phyloP scores from a whole-genome alignment of 2,329 filamentous ascomycete genomes.

The Beauveria varroae region DNA sequence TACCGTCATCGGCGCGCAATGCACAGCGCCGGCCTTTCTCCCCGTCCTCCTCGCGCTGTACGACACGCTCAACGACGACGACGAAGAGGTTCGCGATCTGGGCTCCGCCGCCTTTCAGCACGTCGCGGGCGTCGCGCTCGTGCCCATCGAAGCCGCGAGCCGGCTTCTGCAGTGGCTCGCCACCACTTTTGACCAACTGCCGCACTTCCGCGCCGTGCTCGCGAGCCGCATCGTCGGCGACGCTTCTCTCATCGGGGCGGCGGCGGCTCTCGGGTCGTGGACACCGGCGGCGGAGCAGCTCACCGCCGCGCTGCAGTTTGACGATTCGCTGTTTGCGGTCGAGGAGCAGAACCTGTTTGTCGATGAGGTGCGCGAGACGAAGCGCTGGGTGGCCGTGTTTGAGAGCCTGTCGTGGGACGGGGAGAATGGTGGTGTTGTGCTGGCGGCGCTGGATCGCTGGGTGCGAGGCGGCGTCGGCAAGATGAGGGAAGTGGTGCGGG shows the following conservation, averaged over 20 bases:
- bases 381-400: slow-evolving; percentile 57
- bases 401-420: slow-evolving; percentile 18
- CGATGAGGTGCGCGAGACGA: slow-evolving; percentile 69
- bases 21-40: slow-evolving; percentile 34
- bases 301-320: slow-evolving; percentile 38
- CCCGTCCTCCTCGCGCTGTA: slow-evolving; percentile 60
- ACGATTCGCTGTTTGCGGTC: slow-evolving; percentile 69
- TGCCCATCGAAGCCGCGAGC: slow-evolving; percentile 40
- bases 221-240: slow-evolving; percentile 32
- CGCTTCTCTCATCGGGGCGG: no score
- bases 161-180: slow-evolving; percentile 38
- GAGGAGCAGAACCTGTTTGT: slow-evolving; percentile 95
- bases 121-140: slow-evolving; percentile 38
- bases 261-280: slow-evolving; percentile 12
- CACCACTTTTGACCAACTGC: slow-evolving; percentile 24
- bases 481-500: slow-evolving; percentile 26
- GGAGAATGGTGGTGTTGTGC: slow-evolving; percentile 6
- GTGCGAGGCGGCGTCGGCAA: slow-evolving; percentile 38
- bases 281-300: slow-evolving; percentile 33
- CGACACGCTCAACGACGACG: slow-evolving; percentile 77
- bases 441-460: slow-evolving; percentile 37
- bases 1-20: slow-evolving; percentile 16
- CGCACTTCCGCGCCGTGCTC: slow-evolving; percentile 33
- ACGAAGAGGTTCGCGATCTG: slow-evolving; percentile 73
- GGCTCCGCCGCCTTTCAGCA: slow-evolving; percentile 44